Percentiles rank a stretch among this genome's conserved stretches.
These are phyloP conservation scores for Penicillium macrosclerotiorum DNA, from an alignment of 495 filamentous ascomycete genomes.

Conservation along the genomic window DNA sequence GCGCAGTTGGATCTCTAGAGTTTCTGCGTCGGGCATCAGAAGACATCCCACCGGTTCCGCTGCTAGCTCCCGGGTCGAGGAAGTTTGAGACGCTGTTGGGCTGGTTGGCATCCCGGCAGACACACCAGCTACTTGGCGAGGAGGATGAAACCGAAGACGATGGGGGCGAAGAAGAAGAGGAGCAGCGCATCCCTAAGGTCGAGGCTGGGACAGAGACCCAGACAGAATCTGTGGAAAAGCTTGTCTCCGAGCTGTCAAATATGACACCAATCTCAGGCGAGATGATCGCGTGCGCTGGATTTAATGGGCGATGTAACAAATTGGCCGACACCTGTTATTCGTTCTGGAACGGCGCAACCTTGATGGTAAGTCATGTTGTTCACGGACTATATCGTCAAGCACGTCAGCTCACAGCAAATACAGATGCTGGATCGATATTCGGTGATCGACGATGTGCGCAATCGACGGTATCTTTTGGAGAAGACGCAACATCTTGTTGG, in stretches of 20 bases:
- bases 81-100: slow-evolving; percentile 47
- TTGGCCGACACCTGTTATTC: slow-evolving; percentile 88
- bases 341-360: slow-evolving; percentile 80
- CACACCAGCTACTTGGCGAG: slow-evolving; percentile 45
- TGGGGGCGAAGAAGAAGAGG: slow-evolving; percentile 7
- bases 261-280: slow-evolving; percentile 30
- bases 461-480: slow-evolving; percentile 75
- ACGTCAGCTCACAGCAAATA: slow-evolving; percentile 11
- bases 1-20: slow-evolving; percentile 71
- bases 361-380: slow-evolving; percentile 48
- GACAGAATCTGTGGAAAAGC: slow-evolving; percentile 26
- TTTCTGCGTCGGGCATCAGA: slow-evolving; percentile 54
- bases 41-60: slow-evolving; percentile 12
- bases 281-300: slow-evolving; percentile 58
- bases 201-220: slow-evolving; percentile 2
- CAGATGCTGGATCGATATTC: slow-evolving; percentile 64
- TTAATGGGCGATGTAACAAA: slow-evolving; percentile 90
- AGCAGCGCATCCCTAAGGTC: background rate
- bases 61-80: slow-evolving; percentile 33
- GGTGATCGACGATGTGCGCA: slow-evolving; percentile 58
- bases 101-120: slow-evolving; percentile 74
- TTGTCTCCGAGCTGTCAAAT: slow-evolving; percentile 31
- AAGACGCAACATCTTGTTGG: slow-evolving; percentile 90
- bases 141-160: slow-evolving; percentile 47
- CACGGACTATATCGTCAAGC: background rate